Base-by-base conservation (phyloP, 176 grass and related monocot genomes). In the Rhynchospora breviuscula region DNA sequence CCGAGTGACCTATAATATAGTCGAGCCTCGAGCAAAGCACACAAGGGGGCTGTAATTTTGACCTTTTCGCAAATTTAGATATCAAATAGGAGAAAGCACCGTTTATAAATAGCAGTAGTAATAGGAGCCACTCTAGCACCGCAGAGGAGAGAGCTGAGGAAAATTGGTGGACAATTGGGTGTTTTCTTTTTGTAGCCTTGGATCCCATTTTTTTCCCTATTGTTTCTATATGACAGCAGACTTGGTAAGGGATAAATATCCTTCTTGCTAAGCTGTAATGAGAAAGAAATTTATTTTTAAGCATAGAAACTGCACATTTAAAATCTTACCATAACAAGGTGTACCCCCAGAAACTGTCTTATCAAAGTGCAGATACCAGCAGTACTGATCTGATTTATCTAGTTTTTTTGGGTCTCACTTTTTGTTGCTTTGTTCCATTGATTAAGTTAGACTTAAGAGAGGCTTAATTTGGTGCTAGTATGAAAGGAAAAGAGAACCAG, bases 21-120 rank as follows among this genome's bases (percentile, higher is more conserved):
- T 95, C 95, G 5, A 95, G 49, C 68, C 95, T 87, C 11, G 89
- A 88, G 87, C 92, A 98, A 46, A 93, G 59, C 33, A 92, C 80
- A 21, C 95, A 98, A 26, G 95, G 95, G 0, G 84, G 76, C 43
- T 84, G 86, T 72, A 98, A 84, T 25, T 93, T 95, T 85, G 89
- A 94, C 57, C 91, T 57, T 0, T 71, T 87, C 0, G 91, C 86
- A 72, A 98, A 95, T 77, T 84, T 67, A 13, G 88, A 91, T 11
- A 70, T 87, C 6, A 93, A 57, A 43, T 86, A 90, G 5, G 95
- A 93, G 49, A 91, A 79, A 48, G 85, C 51, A 2, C 91, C 91
- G 69, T 90, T 89, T 23, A 93, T 19, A 31, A 95, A 87, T 62
- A 98, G 63, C 49, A 98, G 71, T 19, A 95, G 73, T 80, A 98